These are phyloP conservation scores for Phyllosticta paracitricarpa DNA, from an alignment of 2,329 filamentous ascomycete genomes.

Conservation along the genomic window DNA sequence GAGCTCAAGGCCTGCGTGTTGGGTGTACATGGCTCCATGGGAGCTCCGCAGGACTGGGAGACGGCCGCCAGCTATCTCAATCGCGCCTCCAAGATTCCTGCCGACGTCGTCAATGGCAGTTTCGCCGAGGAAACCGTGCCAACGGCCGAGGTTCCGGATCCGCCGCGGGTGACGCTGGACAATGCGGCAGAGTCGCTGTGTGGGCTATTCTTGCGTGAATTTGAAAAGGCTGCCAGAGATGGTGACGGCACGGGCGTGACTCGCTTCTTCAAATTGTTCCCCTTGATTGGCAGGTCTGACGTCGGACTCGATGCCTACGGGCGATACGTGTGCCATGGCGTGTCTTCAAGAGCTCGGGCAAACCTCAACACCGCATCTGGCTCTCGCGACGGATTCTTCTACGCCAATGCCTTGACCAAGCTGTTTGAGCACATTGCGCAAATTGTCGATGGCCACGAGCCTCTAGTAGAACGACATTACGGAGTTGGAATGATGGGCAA, in stretches of 20 bases:
- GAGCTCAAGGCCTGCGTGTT: conserved; percentile 96
- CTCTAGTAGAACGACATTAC: conserved; percentile 88
- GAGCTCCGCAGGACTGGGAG: conserved; percentile 96
- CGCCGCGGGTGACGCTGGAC: conserved; percentile 77
- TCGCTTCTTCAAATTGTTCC: conserved; percentile 96
- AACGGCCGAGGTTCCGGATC: conserved; percentile 88
- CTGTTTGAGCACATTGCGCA: conserved; percentile 96
- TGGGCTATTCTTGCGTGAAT: conserved; percentile 82
- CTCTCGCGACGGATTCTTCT: conserved; percentile 74
- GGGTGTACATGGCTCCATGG: conserved; percentile 92
- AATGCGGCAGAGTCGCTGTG: conserved; percentile 83
- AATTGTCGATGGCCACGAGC: conserved; percentile 86
- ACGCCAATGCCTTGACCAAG: conserved; percentile 79
- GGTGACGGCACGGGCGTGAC: conserved; percentile 86
- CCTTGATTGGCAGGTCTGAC: conserved; percentile 78
- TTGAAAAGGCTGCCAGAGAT: conserved; percentile 80
- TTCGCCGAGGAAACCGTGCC: conserved; percentile 92
- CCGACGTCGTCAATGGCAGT: conserved; percentile 66
- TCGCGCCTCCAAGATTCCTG: conserved; percentile 70
- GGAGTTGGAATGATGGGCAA: conserved; percentile 86
- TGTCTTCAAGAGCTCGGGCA: conserved; percentile 70
- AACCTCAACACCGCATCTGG: conserved; percentile 64
- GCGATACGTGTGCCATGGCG: conserved; percentile 89
- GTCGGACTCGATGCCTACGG: conserved; percentile 92
- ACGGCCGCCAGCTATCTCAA: conserved; percentile 84